Conservation (phyloP, 352 stramenopile genomes). For the Globisporangium cystogenes region DNA sequence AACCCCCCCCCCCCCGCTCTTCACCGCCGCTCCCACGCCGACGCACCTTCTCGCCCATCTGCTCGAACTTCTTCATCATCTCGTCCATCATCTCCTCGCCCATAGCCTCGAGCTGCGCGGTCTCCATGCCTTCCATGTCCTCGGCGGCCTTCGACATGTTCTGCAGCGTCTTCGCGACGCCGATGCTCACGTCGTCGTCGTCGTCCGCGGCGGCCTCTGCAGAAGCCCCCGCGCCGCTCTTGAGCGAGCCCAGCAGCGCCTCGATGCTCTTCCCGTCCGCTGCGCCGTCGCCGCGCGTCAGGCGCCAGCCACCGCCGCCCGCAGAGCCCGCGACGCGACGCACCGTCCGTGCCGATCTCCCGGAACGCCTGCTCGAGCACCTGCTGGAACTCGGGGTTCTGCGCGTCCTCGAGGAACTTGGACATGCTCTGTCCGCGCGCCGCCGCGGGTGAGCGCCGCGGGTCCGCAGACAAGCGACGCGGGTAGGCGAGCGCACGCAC, state of each 20-base stretch:
- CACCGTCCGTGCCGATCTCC: conserved; percentile 70
- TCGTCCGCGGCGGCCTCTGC: conserved; percentile 18
- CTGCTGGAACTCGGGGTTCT: conserved; percentile 85
- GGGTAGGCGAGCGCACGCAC: conserved; percentile 20
- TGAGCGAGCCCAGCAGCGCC: conserved; percentile 60
- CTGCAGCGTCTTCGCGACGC: conserved; percentile 82
- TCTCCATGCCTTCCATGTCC: conserved; percentile 83
- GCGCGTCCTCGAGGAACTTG: conserved; percentile 81
- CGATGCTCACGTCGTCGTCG: conserved; percentile 72
- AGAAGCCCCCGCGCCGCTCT: conserved; percentile 1
- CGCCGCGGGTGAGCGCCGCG: neutral
- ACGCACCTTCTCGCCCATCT: conserved; percentile 90
- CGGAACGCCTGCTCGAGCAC: conserved; percentile 84
- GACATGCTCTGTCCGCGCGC: conserved; percentile 55
- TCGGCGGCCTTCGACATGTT: conserved; percentile 87
- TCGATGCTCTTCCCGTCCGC: conserved; percentile 63
- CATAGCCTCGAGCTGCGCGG: conserved; percentile 82
- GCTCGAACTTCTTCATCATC: conserved; percentile 96
- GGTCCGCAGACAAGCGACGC: neutral
- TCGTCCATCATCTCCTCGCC: conserved; percentile 95
- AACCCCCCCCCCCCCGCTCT: too few species aligned
- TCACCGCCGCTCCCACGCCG: too few species aligned
- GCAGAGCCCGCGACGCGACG: neutral
- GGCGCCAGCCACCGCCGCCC: too few species aligned
- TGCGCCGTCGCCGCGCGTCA: conserved; percentile 11